A percentile compares a stretch with the other conserved stretches of the same genome.
These are phyloP conservation scores for Boeremia lycopersici DNA, from an alignment of 2,329 filamentous ascomycete genomes.

Conservation along the genomic window DNA sequence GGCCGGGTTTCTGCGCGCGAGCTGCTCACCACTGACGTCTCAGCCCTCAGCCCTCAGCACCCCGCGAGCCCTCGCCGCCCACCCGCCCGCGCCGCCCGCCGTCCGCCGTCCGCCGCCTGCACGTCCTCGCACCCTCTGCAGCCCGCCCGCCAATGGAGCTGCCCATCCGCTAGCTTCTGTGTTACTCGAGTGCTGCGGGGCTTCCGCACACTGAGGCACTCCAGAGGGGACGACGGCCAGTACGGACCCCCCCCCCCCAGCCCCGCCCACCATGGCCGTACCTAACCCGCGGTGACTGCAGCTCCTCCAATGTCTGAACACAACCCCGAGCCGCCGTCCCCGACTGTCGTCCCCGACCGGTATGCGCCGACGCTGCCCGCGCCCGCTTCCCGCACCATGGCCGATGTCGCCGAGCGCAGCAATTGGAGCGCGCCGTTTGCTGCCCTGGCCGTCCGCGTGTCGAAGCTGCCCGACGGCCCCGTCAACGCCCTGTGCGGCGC, in stretches of 20 bases:
- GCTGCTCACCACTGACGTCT: slow-evolving; percentile 13
- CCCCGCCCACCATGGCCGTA: slow-evolving; percentile 22
- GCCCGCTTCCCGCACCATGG: slow-evolving; percentile 24
- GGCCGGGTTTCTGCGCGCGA: slow-evolving; percentile 1
- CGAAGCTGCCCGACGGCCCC: slow-evolving; percentile 59
- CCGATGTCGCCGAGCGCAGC: slow-evolving; percentile 21
- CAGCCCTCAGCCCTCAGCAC: slow-evolving; percentile 6
- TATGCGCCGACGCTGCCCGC: slow-evolving; percentile 40
- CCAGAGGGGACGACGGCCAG: slow-evolving; percentile 48
- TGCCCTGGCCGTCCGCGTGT: slow-evolving; percentile 48
- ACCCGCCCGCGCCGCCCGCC: slow-evolving; percentile 2
- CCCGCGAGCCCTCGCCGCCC: slow-evolving; percentile 8
- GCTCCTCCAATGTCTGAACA: slow-evolving; percentile 46
- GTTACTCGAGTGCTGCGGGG: slow-evolving; percentile 52
- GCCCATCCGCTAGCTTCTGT: slow-evolving; percentile 49
- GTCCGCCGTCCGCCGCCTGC: neutral
- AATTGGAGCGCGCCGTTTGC: slow-evolving; percentile 34
- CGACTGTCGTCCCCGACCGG: slow-evolving; percentile 37
- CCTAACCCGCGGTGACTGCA: slow-evolving; percentile 26
- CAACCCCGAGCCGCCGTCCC: slow-evolving; percentile 45
- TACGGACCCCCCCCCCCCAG: slow-evolving; percentile 25
- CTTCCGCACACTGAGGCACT: slow-evolving; percentile 50
- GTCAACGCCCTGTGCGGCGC: slow-evolving; percentile 88
- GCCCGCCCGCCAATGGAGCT: slow-evolving; percentile 48
- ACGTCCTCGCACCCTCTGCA: slow-evolving; percentile 5